Evolutionary conservation across 352 stramenopile species (phyloP), one percentile per base, ranked within the genome.

Genomic region (Blastocystis sp.): DNA sequence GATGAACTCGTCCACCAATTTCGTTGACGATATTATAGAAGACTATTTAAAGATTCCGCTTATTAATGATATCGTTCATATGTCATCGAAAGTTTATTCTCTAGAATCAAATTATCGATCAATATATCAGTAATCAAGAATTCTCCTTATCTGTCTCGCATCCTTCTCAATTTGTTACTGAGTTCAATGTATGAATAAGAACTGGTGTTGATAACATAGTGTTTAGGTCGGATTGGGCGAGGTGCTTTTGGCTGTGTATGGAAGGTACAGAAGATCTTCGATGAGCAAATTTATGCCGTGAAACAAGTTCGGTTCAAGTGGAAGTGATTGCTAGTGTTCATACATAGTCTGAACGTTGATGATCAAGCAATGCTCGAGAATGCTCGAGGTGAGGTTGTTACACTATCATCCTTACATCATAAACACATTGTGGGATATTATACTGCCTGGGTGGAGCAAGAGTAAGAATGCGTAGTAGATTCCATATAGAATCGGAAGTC

Each of bases 391-490:
- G 69, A 80, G 42, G 69, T 80, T 12, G n/a, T 80, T 7, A 80
- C 46, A 24, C 21, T 80, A 27, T 80, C 69, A 7, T 59, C 69
- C 21, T 52, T 80, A 12, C 69, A 56, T 29, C 24, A 80, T 52
- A 80, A 80, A 32, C 69, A 80, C 51, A 80, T 80, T 37, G 69
- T 80, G 9, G 69, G 69, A 5, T 80, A 80, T 37, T 59, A 80
- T 21, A 42, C 69, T 2, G 69, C 69, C n/a, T 80, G 69, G 69
- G 65, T 63, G 9, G 69, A 80, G 42, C 19, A 80, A 21, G 69
- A 80, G 69, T 61, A 32, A n/a, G 42, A 16, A 0, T 43, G 27
- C 58, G 42, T 35, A 12, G 16, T 69, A n/a, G n/a, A 12, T 35
- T 69, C 19, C 24, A 69, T 19, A 35, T 43, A 24, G 24, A 2